These are phyloP conservation scores for Papiliotrema nemorosa DNA, from an alignment of 1,284 basidiomycete genomes.

Conservation along the genomic window DNA sequence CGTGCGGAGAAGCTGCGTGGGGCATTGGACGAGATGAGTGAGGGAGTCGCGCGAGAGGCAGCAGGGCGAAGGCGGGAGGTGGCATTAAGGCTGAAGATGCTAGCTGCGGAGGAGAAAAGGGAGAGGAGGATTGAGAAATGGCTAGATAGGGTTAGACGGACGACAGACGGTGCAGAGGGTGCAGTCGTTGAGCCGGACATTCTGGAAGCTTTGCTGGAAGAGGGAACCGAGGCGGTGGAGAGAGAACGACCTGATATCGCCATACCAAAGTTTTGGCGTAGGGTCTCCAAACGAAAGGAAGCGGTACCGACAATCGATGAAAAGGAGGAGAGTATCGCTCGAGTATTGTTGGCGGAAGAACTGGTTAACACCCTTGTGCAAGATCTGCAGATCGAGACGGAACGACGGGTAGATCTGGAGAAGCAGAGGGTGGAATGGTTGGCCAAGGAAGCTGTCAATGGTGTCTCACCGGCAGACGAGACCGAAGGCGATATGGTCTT, in stretches of 20 bases:
- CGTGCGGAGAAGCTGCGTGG: constrained; percentile 55
- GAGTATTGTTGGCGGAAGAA: constrained; percentile 60
- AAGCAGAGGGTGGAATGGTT: constrained; percentile 47
- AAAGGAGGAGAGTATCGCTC: constrained; percentile 51
- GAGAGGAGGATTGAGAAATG: constrained; percentile 36
- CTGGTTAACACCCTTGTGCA: constrained; percentile 59
- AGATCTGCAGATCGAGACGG: constrained; percentile 65
- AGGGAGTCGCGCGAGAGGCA: constrained; percentile 67
- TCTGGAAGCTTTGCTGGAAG: constrained; percentile 47
- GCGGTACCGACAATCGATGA: constrained; percentile 1
- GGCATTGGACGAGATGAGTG: constrained; percentile 68
- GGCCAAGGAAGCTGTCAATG: constrained; percentile 40
- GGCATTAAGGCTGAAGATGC: constrained; percentile 62
- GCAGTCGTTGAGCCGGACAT: constrained; percentile 33
- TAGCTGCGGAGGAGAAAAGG: constrained; percentile 63
- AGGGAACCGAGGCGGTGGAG: constrained; percentile 56
- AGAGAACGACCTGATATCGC: constrained; percentile 1
- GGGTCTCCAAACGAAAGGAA: constrained; percentile 12
- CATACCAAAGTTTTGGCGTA: constrained; percentile 6
- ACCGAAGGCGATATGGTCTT: neutral
- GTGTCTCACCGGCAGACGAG: constrained; percentile 7
- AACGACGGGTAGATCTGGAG: constrained; percentile 59
- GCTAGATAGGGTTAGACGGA: constrained; percentile 42
- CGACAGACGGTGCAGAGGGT: constrained; percentile 31
- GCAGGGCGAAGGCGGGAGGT: constrained; percentile 73